Evolutionary conservation across 352 stramenopile genomes (phyloP).

Genomic region (Pythium folliculosum): DNA sequence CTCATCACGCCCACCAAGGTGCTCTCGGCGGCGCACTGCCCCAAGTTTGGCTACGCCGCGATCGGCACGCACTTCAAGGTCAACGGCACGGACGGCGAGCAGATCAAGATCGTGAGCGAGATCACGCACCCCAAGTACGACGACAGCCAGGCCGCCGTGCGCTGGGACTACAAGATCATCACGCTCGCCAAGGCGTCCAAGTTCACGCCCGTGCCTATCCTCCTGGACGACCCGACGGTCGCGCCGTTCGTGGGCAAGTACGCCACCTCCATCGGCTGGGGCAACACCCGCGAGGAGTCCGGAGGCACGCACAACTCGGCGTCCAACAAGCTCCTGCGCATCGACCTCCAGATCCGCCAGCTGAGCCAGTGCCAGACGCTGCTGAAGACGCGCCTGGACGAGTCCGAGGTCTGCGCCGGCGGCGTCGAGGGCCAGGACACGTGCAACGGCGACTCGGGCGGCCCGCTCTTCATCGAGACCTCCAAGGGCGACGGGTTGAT

Average conservation of each 20-base stretch:
- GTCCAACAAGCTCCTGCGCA: constrained; percentile 8
- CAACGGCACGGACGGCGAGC: constrained; percentile 28
- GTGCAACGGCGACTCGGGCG: constrained; percentile 36
- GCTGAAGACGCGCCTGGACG: constrained; percentile 1
- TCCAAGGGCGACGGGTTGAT: constrained; percentile 21
- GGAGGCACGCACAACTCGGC: constrained; percentile 11
- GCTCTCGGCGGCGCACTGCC: constrained; percentile 30
- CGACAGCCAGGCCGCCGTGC: constrained; percentile 1
- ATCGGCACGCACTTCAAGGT: constrained; percentile 27
- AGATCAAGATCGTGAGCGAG: constrained; percentile 21
- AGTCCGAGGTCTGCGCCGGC: constrained; percentile 20
- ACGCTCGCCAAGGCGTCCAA: constrained; percentile 13
- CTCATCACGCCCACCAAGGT: constrained; percentile 33
- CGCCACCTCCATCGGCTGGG: too few relatives aligned
- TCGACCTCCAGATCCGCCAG: not conserved
- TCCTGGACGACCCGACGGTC: constrained; percentile 13
- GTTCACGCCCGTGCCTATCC: constrained; percentile 7
- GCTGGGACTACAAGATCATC: constrained; percentile 27
- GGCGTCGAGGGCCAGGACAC: constrained; percentile 19
- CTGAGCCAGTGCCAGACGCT: not conserved
- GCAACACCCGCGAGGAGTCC: constrained; percentile 7
- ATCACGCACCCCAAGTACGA: constrained; percentile 23
- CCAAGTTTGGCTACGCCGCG: constrained; percentile 10
- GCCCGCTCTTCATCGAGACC: constrained; percentile 21
- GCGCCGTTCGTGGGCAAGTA: too few relatives aligned